A percentile compares a stretch with the other conserved stretches of the same genome.
These are phyloP conservation scores for Protea cynaroides DNA, from an alignment of 164 flowering plant species.

Conservation along the genomic window DNA sequence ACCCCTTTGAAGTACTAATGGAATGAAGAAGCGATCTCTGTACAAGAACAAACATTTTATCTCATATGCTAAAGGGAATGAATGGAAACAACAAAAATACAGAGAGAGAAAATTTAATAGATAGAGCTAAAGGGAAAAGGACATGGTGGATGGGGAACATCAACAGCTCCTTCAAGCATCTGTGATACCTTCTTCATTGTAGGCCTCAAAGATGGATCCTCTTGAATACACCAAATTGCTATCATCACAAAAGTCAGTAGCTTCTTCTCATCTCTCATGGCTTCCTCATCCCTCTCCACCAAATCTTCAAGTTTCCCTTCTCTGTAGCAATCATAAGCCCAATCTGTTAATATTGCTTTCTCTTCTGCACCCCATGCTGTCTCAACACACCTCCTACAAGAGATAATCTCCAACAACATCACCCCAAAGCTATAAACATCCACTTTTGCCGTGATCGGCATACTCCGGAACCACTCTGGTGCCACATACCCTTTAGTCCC, in stretches of 20 bases:
- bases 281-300: constrained; percentile 3
- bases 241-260: constrained; percentile 7
- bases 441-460: neutral
- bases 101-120: no score
- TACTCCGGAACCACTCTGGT: constrained; percentile 11
- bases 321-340: constrained; percentile 3
- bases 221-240: neutral
- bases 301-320: neutral
- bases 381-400: constrained; percentile 8
- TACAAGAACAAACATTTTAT: no score
- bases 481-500: constrained; percentile 16
- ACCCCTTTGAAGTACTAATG: no score
- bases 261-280: neutral
- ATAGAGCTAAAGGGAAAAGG: no score
- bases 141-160: no score
- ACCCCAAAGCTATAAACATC: constrained; percentile 3
- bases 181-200: neutral
- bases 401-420: constrained; percentile 3
- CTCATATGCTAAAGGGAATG: no score
- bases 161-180: constrained; percentile 1
- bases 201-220: no score
- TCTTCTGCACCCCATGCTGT: neutral
- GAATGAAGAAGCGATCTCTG: no score
- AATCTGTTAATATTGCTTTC: neutral
- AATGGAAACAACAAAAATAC: no score